Evolutionary conservation across 495 filamentous ascomycete genomes (phyloP).

Genomic region (Tuber calosporum): DNA sequence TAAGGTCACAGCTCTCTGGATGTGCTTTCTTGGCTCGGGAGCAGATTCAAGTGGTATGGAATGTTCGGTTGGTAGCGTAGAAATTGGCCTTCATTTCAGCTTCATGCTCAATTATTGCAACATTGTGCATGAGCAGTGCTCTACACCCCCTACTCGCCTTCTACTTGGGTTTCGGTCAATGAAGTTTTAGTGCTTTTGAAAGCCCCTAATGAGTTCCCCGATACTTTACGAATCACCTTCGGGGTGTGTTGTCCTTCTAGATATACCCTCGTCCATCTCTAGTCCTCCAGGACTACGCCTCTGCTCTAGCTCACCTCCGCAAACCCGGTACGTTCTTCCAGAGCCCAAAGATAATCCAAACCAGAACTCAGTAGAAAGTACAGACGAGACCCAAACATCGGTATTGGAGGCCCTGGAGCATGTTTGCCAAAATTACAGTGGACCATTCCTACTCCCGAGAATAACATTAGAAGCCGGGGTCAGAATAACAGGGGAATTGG

Average conservation of each 20-base stretch:
- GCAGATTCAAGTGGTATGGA: background rate
- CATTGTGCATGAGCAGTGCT: background rate
- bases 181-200: background rate
- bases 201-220: slow-evolving; percentile 5
- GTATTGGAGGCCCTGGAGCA: slow-evolving; percentile 24
- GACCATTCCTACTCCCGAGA: slow-evolving; percentile 43
- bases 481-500: slow-evolving; percentile 7
- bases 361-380: background rate
- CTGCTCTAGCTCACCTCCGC: background rate
- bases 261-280: slow-evolving; percentile 58
- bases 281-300: slow-evolving; percentile 21
- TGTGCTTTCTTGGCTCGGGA: too few species aligned
- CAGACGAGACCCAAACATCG: slow-evolving; percentile 8
- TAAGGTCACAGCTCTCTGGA: too few species aligned
- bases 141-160: background rate
- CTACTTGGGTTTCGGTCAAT: background rate
- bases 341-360: slow-evolving; percentile 19
- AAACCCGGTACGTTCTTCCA: slow-evolving; percentile 19
- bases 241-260: slow-evolving; percentile 51
- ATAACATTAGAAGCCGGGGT: background rate
- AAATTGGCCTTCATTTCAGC: background rate
- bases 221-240: slow-evolving; percentile 51
- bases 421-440: slow-evolving; percentile 19
- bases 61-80: background rate
- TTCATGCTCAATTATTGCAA: background rate